These are phyloP conservation scores for Monilinia fructigena DNA, from an alignment of 2,329 filamentous ascomycete genomes.

Conservation along the genomic window DNA sequence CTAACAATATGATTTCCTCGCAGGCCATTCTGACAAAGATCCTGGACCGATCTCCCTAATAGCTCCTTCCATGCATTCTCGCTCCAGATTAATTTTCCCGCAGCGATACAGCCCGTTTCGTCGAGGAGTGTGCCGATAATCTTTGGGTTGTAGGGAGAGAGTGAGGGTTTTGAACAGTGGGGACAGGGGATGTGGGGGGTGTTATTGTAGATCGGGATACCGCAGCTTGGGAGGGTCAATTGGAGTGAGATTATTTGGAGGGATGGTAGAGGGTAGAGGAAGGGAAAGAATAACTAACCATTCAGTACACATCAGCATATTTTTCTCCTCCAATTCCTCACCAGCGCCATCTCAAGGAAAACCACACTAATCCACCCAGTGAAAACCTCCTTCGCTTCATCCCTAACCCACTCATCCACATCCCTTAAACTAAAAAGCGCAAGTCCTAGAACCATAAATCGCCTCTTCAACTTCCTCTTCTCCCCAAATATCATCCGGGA, in stretches of 20 bases:
- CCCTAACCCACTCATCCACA: conserved; percentile 45
- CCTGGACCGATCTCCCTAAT: conserved; percentile 46
- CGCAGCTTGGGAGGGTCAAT: conserved; percentile 47
- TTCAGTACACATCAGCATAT: conserved; percentile 45
- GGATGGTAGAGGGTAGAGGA: no score
- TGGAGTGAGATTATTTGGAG: background rate
- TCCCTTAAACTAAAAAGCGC: conserved; percentile 46
- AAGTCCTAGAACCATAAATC: conserved; percentile 39
- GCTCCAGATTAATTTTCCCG: conserved; percentile 54
- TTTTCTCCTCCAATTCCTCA: conserved; percentile 33
- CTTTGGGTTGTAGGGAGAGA: conserved; percentile 45
- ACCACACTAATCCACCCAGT: conserved; percentile 43
- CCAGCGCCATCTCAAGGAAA: conserved; percentile 37
- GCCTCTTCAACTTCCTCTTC: conserved; percentile 41
- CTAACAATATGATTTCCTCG: conserved; percentile 48
- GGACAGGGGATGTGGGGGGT: conserved; percentile 42
- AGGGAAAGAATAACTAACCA: conserved; percentile 36
- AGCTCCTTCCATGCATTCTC: conserved; percentile 53
- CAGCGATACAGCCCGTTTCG: conserved; percentile 54
- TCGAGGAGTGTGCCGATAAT: conserved; percentile 47
- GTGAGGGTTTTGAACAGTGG: conserved; percentile 41
- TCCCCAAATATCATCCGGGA: conserved; percentile 45
- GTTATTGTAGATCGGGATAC: conserved; percentile 54
- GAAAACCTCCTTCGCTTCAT: conserved; percentile 40
- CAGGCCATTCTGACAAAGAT: conserved; percentile 43